Evolutionary conservation across 179 eudicot genomes (phyloP).

Genomic region (Camellia oleifera): DNA sequence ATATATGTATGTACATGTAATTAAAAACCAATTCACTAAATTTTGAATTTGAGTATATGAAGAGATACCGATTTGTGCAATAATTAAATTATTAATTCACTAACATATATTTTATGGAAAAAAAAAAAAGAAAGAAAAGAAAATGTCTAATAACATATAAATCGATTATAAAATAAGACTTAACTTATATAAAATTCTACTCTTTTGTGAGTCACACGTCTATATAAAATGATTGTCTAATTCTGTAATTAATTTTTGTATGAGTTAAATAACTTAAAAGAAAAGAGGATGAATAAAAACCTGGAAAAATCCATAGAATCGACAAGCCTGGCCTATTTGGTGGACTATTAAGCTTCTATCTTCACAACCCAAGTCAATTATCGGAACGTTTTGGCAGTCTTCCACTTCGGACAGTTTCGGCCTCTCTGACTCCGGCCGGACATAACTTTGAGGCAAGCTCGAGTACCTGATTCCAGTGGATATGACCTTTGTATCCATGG

Average conservation of each 20-base stretch:
- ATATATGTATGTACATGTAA: not conserved
- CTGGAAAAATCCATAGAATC: conserved; percentile 64
- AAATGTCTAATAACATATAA: too few species aligned
- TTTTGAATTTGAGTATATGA: not conserved
- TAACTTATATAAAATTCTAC: too few species aligned
- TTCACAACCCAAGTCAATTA: conserved; percentile 44
- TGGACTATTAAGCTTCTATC: conserved; percentile 29
- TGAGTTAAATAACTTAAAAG: too few species aligned
- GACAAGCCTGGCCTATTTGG: conserved; percentile 61
- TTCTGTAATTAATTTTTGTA: too few species aligned
- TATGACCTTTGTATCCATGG: conserved; percentile 51
- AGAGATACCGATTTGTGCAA: too few species aligned
- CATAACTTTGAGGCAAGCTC: conserved; percentile 50
- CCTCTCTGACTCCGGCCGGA: conserved; percentile 64
- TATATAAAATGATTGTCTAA: too few species aligned
- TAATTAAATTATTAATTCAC: too few species aligned
- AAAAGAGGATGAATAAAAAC: conserved; percentile 22
- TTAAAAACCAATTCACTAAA: not conserved
- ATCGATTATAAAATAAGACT: too few species aligned
- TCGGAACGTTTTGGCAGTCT: conserved; percentile 52
- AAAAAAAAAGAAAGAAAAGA: too few species aligned
- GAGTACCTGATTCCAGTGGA: conserved; percentile 48
- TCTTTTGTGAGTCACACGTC: too few species aligned
- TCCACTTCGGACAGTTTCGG: conserved; percentile 55
- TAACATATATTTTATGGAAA: too few species aligned